These are phyloP conservation scores for Anaeramoeba flamelloides DNA, from an alignment of 78 protist genomes.

Conservation along the genomic window DNA sequence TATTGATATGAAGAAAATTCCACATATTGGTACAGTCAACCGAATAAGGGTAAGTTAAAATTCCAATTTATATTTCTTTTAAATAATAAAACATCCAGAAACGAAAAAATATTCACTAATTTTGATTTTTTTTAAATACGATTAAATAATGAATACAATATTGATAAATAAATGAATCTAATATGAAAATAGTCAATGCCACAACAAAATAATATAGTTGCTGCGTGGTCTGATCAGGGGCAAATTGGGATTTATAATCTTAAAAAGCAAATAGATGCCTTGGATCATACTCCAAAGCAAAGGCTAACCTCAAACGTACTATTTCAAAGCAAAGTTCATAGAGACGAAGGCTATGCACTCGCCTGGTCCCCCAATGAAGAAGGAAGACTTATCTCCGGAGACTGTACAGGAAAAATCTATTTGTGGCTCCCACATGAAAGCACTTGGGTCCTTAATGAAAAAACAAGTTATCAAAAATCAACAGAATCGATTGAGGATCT, in stretches of 20 bases:
- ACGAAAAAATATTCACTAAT: background rate
- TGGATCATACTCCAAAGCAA: conserved; percentile 18
- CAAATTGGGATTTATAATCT: conserved; percentile 41
- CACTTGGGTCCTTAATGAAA: conserved; percentile 8
- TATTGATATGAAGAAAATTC: conserved; percentile 24
- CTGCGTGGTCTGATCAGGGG: conserved; percentile 62
- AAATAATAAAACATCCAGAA: background rate
- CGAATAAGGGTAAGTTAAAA: conserved; percentile 43
- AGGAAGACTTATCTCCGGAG: conserved; percentile 57
- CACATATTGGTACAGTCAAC: conserved; percentile 53
- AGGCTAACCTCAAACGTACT: background rate
- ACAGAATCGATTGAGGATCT: conserved; percentile 65
- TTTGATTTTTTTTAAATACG: background rate
- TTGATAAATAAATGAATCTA: background rate
- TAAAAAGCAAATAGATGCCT: conserved; percentile 16
- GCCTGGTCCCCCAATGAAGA: conserved; percentile 50
- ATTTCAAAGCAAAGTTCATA: conserved; percentile 14
- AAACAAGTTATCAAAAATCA: conserved; percentile 41
- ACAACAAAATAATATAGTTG: conserved; percentile 38
- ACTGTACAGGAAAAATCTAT: conserved; percentile 34
- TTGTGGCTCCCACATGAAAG: conserved; percentile 21
- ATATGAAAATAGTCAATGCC: conserved; percentile 37
- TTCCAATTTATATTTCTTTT: background rate
- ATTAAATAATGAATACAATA: background rate
- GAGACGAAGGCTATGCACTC: conserved; percentile 69